phyloP scores from a whole-genome alignment of 345 rosid species.

The Brassica rapa region DNA sequence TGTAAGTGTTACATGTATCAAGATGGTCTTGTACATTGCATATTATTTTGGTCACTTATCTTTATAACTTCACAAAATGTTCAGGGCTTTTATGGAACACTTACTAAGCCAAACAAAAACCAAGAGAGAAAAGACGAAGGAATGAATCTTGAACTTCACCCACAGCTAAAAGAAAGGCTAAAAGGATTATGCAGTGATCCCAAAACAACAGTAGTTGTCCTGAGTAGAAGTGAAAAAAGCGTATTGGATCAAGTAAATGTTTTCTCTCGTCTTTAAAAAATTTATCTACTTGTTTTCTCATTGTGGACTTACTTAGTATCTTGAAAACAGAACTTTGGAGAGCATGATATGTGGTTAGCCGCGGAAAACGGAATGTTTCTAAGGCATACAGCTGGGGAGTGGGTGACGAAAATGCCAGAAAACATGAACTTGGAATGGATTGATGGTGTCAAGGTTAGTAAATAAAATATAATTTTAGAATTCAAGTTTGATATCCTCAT shows the following conservation, averaged over 20 bases:
- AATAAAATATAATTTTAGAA: slow-evolving; percentile 1
- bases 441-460: slow-evolving; percentile 88
- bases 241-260: slow-evolving; percentile 67
- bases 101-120: slow-evolving; percentile 73
- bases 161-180: slow-evolving; percentile 58
- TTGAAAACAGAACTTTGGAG: slow-evolving; percentile 68
- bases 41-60: slow-evolving; percentile 6
- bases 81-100: slow-evolving; percentile 92
- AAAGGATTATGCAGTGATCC: slow-evolving; percentile 66
- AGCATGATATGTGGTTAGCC: slow-evolving; percentile 82
- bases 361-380: slow-evolving; percentile 98
- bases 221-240: slow-evolving; percentile 75
- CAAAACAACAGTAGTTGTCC: slow-evolving; percentile 76
- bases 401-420: slow-evolving; percentile 98
- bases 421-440: slow-evolving; percentile 91
- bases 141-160: slow-evolving; percentile 86
- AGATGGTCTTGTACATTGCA: not conserved
- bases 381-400: slow-evolving; percentile 66
- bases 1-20: slow-evolving; percentile 46
- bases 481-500: slow-evolving; percentile 8
- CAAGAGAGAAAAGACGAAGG: slow-evolving; percentile 74
- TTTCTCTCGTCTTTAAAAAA: not conserved
- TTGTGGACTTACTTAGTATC: slow-evolving; percentile 13
- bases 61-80: not conserved
- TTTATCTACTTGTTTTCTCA: not conserved